A percentile compares a stretch with the other conserved stretches of the same genome.
These are phyloP conservation scores for Cladosporium sphaerospermum DNA, from an alignment of 2,329 filamentous ascomycete species.

Conservation along the genomic window DNA sequence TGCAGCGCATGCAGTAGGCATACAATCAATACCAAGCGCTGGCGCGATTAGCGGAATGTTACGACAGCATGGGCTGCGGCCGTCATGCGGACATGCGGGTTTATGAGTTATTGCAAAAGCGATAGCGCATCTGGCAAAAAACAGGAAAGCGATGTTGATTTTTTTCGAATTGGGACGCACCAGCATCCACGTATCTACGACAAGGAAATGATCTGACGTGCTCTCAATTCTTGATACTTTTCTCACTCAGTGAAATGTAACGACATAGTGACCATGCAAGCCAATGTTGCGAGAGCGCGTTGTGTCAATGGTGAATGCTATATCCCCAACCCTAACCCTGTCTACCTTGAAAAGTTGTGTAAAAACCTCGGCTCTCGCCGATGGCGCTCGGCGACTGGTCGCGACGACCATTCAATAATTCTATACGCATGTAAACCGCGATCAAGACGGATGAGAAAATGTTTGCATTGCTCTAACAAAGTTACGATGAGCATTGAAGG, in stretches of 20 bases:
- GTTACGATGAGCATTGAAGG: too few relatives aligned
- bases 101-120: constrained; percentile 13
- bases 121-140: constrained; percentile 9
- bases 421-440: too few relatives aligned
- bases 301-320: too few relatives aligned
- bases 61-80: constrained; percentile 13
- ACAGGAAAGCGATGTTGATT: constrained; percentile 14
- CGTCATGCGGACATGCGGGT: constrained; percentile 11
- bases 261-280: too few relatives aligned
- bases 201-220: constrained; percentile 10
- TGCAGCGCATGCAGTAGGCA: constrained; percentile 11
- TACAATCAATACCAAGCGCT: constrained; percentile 13
- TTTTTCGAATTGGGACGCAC: constrained; percentile 10
- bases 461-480: too few relatives aligned
- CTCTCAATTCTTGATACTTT: neutral
- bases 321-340: too few relatives aligned
- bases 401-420: too few relatives aligned
- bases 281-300: too few relatives aligned
- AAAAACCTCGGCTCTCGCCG: constrained; percentile 5
- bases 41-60: constrained; percentile 13
- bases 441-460: too few relatives aligned
- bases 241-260: neutral
- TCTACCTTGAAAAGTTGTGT: constrained; percentile 2
- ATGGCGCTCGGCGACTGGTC: too few relatives aligned
- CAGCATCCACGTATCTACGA: constrained; percentile 12